Evolutionary conservation across 2,329 filamentous ascomycete genomes (phyloP).

Genomic region (Diaporthe helianthi): DNA sequence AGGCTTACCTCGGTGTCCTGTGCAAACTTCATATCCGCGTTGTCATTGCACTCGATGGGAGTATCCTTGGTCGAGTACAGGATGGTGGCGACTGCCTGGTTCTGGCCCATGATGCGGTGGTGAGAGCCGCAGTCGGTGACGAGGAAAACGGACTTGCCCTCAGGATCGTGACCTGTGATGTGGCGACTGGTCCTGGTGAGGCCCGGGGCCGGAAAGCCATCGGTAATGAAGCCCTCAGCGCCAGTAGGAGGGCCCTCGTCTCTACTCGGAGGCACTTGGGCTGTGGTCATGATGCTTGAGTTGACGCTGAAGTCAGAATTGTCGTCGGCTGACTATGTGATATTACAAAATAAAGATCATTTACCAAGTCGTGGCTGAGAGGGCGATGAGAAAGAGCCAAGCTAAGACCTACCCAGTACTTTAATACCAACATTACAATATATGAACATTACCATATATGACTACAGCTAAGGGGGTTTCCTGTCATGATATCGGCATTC

Average conservation of each 20-base stretch:
- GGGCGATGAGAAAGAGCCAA: too few relatives aligned
- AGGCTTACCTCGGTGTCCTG: conserved; percentile 8
- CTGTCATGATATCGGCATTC: too few relatives aligned
- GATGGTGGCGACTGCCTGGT: conserved; percentile 41
- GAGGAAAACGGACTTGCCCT: conserved; percentile 40
- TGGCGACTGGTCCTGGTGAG: conserved; percentile 34
- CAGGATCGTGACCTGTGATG: conserved; percentile 35
- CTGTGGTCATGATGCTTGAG: too few relatives aligned
- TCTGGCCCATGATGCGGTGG: conserved; percentile 38
- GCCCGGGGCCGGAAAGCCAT: conserved; percentile 32
- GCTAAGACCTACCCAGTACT: too few relatives aligned
- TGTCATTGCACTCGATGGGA: conserved; percentile 38
- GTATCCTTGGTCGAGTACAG: conserved; percentile 40
- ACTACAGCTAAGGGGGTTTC: too few relatives aligned
- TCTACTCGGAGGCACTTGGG: neutral
- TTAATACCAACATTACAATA: too few relatives aligned
- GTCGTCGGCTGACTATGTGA: too few relatives aligned
- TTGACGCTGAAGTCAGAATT: too few relatives aligned
- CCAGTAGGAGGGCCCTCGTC: neutral
- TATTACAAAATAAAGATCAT: too few relatives aligned
- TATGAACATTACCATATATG: too few relatives aligned
- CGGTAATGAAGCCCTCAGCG: neutral
- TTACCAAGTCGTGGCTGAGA: too few relatives aligned
- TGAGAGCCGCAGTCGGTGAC: conserved; percentile 41
- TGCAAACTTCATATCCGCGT: conserved; percentile 37